Conservation (phyloP, 139 green algal genomes). For the Edaphochlamys debaryana region DNA sequence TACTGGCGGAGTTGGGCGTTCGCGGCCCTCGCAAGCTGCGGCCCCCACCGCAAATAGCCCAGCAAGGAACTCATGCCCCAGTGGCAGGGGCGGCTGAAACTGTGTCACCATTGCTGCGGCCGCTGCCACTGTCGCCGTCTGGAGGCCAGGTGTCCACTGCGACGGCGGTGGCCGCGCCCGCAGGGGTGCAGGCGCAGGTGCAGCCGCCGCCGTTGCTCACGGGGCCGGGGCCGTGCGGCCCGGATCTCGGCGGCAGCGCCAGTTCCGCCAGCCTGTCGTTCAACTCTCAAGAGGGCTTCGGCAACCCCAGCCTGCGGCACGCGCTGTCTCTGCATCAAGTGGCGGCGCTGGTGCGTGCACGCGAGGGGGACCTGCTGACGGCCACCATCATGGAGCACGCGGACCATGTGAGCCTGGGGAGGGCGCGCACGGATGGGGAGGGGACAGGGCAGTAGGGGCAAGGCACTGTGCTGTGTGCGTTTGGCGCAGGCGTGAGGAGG, state of each 20-base stretch:
- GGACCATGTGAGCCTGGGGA: slow-evolving; percentile 24
- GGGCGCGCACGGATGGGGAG: too few species aligned
- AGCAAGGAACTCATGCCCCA: too few species aligned
- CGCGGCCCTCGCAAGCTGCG: too few species aligned
- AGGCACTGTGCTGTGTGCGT: too few species aligned
- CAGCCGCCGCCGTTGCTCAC: background rate
- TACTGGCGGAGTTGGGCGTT: background rate
- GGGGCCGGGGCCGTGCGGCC: background rate
- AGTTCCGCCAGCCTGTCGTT: slow-evolving; percentile 9
- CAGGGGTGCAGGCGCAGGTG: too few species aligned
- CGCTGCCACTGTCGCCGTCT: background rate
- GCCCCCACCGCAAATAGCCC: too few species aligned
- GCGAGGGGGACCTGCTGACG: slow-evolving; percentile 5
- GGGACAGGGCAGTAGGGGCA: too few species aligned
- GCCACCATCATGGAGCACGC: slow-evolving; percentile 21
- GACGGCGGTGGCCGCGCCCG: too few species aligned
- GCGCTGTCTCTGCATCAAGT: background rate
- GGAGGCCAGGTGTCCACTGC: too few species aligned
- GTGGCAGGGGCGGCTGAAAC: background rate
- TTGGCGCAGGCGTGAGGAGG: too few species aligned
- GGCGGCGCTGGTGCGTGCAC: background rate
- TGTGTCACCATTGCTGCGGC: too few species aligned
- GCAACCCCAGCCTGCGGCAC: slow-evolving; percentile 2
- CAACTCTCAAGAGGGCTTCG: slow-evolving; percentile 20
- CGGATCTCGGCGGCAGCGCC: background rate